Base-by-base conservation (phyloP, 2,329 filamentous ascomycete genomes). In the Cladophialophora immunda region DNA sequence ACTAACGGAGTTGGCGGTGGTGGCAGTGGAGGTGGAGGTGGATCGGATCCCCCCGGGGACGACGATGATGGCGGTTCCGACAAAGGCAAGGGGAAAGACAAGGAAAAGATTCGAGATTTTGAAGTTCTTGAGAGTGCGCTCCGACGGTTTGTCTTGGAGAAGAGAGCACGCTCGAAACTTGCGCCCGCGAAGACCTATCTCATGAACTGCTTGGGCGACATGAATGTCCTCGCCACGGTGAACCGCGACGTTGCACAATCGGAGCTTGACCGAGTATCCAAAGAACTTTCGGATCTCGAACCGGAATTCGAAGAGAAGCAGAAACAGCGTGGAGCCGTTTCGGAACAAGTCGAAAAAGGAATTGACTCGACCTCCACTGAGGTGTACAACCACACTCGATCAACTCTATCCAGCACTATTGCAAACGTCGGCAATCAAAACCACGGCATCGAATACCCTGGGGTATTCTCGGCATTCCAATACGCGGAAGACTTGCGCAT, bases 141-240 rank as follows among this genome's bases (percentile, higher is more conserved):
- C 41, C 88, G 95, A 66, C 89, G 94, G 53, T 99, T 99, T 73
- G 95, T 99, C 7, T 85, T 99, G 29, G 95, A 99, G 77, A 98
- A 98, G 83, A 89, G 95, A 64, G 93, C 95, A 56, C 89, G 93
- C 32, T 98, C 95, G 8, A 99, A 99, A 81, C 86, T 99, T 67
- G 94, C 95, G 0, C 95, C 95, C 4, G 95, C 95, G 6, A 94
- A 93, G 80, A 98, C 94, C 1, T 99, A 99, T 76, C 87, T 99
- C 0, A 83, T 97, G 74, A 99, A 99, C 78, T 90, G 98, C 29
- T 85, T 99, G 36, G 91, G 92, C 72, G 95, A 99, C 75, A 85
- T 99, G 66, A 84, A 93, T 75, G 90, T 88, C 3, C 84, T 99
- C 50, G 94, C 94, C 4, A 88, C 85, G 0, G 92, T 97, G 73